These are phyloP conservation scores for Colletotrichum euphorbiae DNA, from an alignment of 2,329 filamentous ascomycete genomes.

Conservation along the genomic window DNA sequence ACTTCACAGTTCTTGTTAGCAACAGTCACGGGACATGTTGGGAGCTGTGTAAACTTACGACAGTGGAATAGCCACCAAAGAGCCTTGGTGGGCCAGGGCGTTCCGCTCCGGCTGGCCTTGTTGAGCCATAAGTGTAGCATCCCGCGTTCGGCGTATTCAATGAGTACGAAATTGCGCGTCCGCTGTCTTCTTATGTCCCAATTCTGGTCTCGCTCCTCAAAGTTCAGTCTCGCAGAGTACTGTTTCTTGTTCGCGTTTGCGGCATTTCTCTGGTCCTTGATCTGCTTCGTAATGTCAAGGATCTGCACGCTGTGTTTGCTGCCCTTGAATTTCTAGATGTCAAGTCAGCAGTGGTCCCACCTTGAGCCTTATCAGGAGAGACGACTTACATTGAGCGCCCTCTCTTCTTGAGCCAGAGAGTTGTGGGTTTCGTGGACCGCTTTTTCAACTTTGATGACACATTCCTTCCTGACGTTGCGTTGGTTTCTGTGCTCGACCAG, in stretches of 20 bases:
- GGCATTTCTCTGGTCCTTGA: conserved; percentile 21
- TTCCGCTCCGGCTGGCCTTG: conserved; percentile 22
- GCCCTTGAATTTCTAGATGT: conserved; percentile 42
- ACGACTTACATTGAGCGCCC: conserved; percentile 28
- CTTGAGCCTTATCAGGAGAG: background rate
- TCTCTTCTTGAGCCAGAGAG: conserved; percentile 27
- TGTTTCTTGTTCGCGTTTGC: background rate
- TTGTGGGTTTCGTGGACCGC: background rate
- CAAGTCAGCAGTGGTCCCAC: background rate
- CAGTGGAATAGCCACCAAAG: conserved; percentile 33
- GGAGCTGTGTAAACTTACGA: conserved; percentile 19
- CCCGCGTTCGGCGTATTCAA: conserved; percentile 45
- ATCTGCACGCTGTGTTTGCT: conserved; percentile 46
- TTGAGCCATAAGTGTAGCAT: conserved; percentile 39
- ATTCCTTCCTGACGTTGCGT: background rate
- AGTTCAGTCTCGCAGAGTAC: background rate
- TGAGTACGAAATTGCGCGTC: conserved; percentile 39
- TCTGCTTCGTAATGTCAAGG: conserved; percentile 41
- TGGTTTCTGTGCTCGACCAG: conserved; percentile 28
- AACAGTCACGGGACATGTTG: background rate
- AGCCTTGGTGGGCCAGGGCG: conserved; percentile 28
- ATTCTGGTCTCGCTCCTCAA: conserved; percentile 1
- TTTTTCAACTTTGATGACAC: conserved; percentile 32
- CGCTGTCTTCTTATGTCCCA: conserved; percentile 27
- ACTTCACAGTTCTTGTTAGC: conserved; percentile 42